Conservation (phyloP, 1,284 basidiomycete species). For the Malassezia brasiliensis region DNA sequence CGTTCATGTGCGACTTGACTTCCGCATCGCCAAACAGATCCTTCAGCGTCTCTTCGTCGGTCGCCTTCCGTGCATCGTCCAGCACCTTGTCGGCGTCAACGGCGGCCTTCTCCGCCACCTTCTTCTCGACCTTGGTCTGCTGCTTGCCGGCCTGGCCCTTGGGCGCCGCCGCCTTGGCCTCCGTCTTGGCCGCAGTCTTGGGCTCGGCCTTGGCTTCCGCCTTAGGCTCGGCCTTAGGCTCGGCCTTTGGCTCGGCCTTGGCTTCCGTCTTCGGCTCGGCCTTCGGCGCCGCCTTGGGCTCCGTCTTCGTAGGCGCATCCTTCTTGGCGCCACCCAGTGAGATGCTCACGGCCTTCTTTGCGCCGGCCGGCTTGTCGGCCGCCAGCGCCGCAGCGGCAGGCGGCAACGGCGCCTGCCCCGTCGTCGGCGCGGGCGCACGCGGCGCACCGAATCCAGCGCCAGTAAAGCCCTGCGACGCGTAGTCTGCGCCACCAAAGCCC, state of each 20-base stretch:
- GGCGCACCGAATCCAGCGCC: conserved; percentile 10
- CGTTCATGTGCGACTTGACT: conserved; percentile 46
- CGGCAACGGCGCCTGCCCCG: conserved; percentile 7
- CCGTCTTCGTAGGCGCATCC: conserved; percentile 15
- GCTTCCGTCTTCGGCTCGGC: background rate
- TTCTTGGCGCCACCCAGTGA: conserved; percentile 33
- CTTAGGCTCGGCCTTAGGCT: background rate
- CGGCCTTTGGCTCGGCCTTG: conserved; percentile 2
- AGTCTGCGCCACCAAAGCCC: background rate
- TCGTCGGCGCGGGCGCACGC: background rate
- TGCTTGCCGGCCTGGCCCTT: conserved; percentile 21
- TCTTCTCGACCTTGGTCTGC: conserved; percentile 24
- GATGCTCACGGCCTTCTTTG: conserved; percentile 40
- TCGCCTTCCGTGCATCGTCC: conserved; percentile 39
- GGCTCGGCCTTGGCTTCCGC: background rate
- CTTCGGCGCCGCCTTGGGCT: conserved; percentile 16
- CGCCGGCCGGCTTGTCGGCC: conserved; percentile 21
- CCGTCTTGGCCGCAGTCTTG: background rate
- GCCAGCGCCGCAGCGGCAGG: conserved; percentile 21
- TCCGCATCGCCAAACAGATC: conserved; percentile 45
- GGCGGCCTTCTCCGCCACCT: conserved; percentile 31
- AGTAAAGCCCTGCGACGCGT: conserved; percentile 10
- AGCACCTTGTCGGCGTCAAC: conserved; percentile 44
- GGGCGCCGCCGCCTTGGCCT: background rate
- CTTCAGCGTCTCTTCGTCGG: conserved; percentile 46